Base-by-base conservation (phyloP, 768 basidiomycete species). In the Russula sp. region DNA sequence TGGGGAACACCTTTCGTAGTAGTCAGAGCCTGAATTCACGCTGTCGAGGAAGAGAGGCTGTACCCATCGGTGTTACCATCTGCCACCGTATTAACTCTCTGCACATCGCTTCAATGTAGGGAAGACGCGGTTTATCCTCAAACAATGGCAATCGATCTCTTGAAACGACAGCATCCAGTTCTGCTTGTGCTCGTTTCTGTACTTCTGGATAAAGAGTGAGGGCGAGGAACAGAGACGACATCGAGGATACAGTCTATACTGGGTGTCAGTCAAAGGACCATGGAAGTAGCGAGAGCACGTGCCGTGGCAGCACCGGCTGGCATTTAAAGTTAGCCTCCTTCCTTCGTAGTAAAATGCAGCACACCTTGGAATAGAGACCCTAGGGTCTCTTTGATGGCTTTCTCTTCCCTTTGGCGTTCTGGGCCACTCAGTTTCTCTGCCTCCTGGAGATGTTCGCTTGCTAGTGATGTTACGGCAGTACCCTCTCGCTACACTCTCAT, bases 61-160 rank as follows among this genome's bases (percentile, higher is more conserved):
- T 38, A 58, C 56, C 56, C 25, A 49, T 10, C 11, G 55, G 61
- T 10, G 49, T 25, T 14, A 57, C 56, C 42, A 50, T 39, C 11
- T 46, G 20, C 63, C 63, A 60, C 39, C 58, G 41, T 9, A 32
- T 18, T 10, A 60, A 41, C 29, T 64, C 63, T 3, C 34, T 61
- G 42, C 53, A 64, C 18, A 64, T 20, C 7, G 64, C 64, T 16
- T 62, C 60, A 9, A 62, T 42, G 14, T 61, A 65, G 2, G 60
- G 64, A 25, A 65, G 45, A 9, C 42, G 29, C 8, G 49, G 32
- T 22, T 36, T 51, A 25, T 65, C 64, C 5, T 65, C 64, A 1
- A 61, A 46, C 1, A 6, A 47, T 14, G 64, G 64, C 5, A 65
- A 56, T 11, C 64, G 45, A 10, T 56, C 41, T 32, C 60, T 45